These are phyloP conservation scores for Hypoxylon subgilvum DNA, from an alignment of 495 filamentous ascomycete species.

Conservation along the genomic window DNA sequence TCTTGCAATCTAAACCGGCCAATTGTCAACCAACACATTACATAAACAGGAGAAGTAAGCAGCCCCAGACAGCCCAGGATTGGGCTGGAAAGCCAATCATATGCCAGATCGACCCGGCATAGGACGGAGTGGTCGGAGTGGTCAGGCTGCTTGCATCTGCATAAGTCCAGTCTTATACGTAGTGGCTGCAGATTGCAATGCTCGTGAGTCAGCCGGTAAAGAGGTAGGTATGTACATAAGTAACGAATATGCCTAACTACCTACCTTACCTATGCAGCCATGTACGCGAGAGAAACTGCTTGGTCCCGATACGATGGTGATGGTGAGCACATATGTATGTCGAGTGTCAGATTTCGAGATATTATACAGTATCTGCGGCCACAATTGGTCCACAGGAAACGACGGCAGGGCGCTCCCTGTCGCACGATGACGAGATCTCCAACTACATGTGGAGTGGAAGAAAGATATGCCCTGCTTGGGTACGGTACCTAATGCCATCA, in stretches of 20 bases:
- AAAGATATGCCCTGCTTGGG: not conserved
- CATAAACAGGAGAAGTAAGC: slow-evolving; percentile 28
- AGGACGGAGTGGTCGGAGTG: not conserved
- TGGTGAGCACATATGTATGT: not conserved
- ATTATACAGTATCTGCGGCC: not conserved
- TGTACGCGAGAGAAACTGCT: not conserved
- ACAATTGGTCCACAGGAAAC: slow-evolving; percentile 5
- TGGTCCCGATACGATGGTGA: not conserved
- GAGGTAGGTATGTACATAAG: not conserved
- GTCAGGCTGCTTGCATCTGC: slow-evolving; percentile 20
- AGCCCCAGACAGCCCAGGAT: not conserved
- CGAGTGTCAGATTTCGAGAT: not conserved
- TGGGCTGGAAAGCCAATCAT: slow-evolving; percentile 17
- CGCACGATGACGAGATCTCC: slow-evolving; percentile 10
- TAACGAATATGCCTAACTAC: no score
- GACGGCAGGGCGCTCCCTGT: not conserved
- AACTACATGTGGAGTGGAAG: not conserved
- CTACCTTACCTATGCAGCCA: not conserved
- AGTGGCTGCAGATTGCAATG: not conserved
- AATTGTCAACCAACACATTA: slow-evolving; percentile 26
- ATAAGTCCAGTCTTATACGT: not conserved
- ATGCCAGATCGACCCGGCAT: slow-evolving; percentile 1
- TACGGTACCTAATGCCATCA: not conserved
- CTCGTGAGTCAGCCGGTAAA: slow-evolving; percentile 26
- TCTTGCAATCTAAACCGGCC: slow-evolving; percentile 16